Evolutionary conservation across 495 filamentous ascomycete genomes (phyloP), one percentile per base, ranked within the genome.

Genomic region (Neurospora cerealis): DNA sequence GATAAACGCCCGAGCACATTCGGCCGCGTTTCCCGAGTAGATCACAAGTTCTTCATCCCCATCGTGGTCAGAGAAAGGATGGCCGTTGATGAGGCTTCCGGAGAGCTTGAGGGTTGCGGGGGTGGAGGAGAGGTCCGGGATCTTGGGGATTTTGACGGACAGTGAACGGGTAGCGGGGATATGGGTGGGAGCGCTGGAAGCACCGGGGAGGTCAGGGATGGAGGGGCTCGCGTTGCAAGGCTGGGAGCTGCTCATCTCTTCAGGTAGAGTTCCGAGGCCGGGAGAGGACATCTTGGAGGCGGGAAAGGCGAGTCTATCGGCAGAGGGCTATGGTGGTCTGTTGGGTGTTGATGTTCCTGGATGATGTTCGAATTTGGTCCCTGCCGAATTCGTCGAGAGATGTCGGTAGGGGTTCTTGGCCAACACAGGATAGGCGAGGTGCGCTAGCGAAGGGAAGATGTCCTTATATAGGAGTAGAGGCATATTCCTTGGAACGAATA

Each of bases 281-380:
- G 19, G 42, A 19, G 42, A 46, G 7, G 42, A 1, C 42, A 46
- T 46, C 0, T 46, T n/a, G 42, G 42, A 10, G 7, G 19, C 7
- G 19, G 6, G 8, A 46, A 46, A 46, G 0, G 17, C 41, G 17
- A n/a, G 19, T 0, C 19, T 46, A n/a, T n/a, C 42, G 8, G n/a
- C n/a, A n/a, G n/a, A n/a, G n/a, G n/a, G n/a, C n/a, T n/a, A n/a
- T n/a, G 42, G 41, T 42, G 17, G 41, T 19, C 3, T 46, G 7
- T 46, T 46, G 19, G 42, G 19, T 9, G 7, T n/a, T n/a, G 42
- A 46, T 46, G 19, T 46, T 46, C 0, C 19, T 9, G 42, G 42
- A 0, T n/a, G 42, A 0, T 10, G 0, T 1, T 9, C 19, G 17
- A 9, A n/a, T 3, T 1, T 0, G 9, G 19, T 46, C 19, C 17